Base-by-base conservation (phyloP, 2,329 filamentous ascomycete species). In the Albophoma yamanashiensis region DNA sequence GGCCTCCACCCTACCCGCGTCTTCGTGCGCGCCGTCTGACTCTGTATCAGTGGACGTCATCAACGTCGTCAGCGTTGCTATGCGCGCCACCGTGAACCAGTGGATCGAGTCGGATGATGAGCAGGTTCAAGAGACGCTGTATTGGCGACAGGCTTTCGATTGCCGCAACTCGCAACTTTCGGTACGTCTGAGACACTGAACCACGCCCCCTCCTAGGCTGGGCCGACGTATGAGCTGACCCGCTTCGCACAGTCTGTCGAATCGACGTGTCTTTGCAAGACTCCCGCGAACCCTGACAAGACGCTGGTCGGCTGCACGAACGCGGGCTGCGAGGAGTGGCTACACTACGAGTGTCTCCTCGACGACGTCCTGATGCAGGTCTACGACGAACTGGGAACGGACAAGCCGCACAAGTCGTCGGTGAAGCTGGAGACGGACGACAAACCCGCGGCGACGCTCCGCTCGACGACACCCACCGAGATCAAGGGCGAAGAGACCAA, bases 101-200 rank as follows among this genome's bases (percentile, higher is more conserved):
- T 90, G 88, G 85, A 81, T 85, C 47, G 89, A 92, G 66, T 76
- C 82, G 34, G 83, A 88, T 62, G 86, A 91, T 60, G 82, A 86
- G 20, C 82, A 86, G 65, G 77, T 83, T 0, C 80, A 84, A 61
- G 75, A 79, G 60, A 80, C 78, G 17, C 72, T 87, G 4, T 88
- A 86, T 67, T 88, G 85, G 84, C 76, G 85, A 25, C 85, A 88
- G 67, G 84, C 82, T 0, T 80, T 84, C 38, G 82, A 88, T 65
- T 78, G 82, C 58, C 74, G 79, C 52, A 83, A 77, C 40, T 73
- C 79, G 60, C 81, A 84, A 63, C 76, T 87, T 31, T 85, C 84
- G 57, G 84, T 86, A 76, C 66, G 82, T 69, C 14, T 20, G 38
- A 22, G 12, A 25, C 12, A 11, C 50, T 27, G 4, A 27, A 34